Evolutionary conservation across 352 stramenopile species (phyloP).

Genomic region (Globisporangium camurandrum): DNA sequence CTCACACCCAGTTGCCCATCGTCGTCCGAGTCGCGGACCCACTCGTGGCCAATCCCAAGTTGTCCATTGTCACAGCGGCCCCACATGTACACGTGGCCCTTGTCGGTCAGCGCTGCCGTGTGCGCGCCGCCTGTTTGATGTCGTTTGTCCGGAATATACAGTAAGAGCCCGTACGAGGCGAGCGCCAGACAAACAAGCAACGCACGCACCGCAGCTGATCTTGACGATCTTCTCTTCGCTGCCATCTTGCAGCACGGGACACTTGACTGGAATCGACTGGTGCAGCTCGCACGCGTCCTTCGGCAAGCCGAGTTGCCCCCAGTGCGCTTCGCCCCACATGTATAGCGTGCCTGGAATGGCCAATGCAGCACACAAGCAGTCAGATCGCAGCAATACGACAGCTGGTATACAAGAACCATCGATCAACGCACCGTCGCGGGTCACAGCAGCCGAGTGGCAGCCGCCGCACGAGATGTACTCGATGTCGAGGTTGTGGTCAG

Average conservation of each 20-base stretch:
- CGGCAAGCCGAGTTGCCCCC: constrained; percentile 66
- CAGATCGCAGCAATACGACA: neutral
- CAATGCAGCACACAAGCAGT: neutral
- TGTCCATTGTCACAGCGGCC: constrained; percentile 72
- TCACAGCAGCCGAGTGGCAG: constrained; percentile 74
- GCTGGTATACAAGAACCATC: neutral
- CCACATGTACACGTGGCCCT: constrained; percentile 74
- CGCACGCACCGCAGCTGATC: constrained; percentile 56
- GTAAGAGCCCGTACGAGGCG: neutral
- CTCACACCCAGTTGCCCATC: constrained; percentile 48
- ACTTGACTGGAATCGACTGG: constrained; percentile 62
- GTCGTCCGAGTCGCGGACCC: constrained; percentile 56
- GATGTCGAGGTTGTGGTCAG: constrained; percentile 32
- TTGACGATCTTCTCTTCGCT: constrained; percentile 57
- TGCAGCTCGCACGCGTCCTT: constrained; percentile 56
- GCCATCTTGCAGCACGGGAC: constrained; percentile 38
- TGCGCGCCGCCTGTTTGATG: constrained; percentile 61
- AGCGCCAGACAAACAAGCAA: neutral
- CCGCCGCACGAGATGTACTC: constrained; percentile 75
- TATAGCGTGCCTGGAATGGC: constrained; percentile 38
- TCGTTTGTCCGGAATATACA: no score
- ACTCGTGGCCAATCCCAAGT: constrained; percentile 56
- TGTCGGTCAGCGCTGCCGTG: constrained; percentile 58
- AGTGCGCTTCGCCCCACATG: constrained; percentile 82
- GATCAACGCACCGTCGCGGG: constrained; percentile 35